Evolutionary conservation across 2,329 filamentous ascomycete genomes (phyloP), one percentile per base, ranked within the genome.

Genomic region (Aschersonia sp.): DNA sequence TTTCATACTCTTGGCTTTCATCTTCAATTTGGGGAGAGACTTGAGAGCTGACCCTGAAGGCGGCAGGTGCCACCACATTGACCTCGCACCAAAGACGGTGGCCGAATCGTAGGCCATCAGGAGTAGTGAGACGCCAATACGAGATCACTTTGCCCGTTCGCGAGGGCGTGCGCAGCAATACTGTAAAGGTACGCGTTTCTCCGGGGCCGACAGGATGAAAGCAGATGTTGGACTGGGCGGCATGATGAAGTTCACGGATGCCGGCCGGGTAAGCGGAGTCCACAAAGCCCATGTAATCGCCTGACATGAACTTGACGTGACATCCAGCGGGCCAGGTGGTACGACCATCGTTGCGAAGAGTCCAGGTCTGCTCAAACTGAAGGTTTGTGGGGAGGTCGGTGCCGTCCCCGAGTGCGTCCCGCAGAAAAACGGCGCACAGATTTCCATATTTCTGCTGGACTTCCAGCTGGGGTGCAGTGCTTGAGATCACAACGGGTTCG

Each of bases 41-140:
- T 51, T 12, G 52, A 45, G 31, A 48, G 31, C 45, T 47, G 40
- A 51, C 9, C 51, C 61, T 48, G 49, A 57, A 51, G 30, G 55
- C 52, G 62, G 59, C 55, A 69, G 72, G 68, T 55, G 20, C 2
- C 20, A 20, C 20, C 20, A 96, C 87, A 46, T 79, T 77, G 53
- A 98, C 79, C 55, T 97, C 89, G 61, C 91, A 96, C 91, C 91
- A 98, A 45, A 98, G 73, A 59, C 89, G 85, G 69, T 96, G 86
- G 40, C 92, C 92, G 54, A 97, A 96, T 54, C 87, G 84, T 53
- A 76, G 71, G 30, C 89, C 89, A 49, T 87, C 81, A 5, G 80
- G 74, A 50, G 86, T 81, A 56, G 89, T 94, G 54, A 98, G 71
- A 52, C 91, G 89, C 92, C 92, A 98, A 75, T 96, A 96, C 2